phyloP scores from a whole-genome alignment of 192 early-diverging fungal genomes.

The Podila epigama region DNA sequence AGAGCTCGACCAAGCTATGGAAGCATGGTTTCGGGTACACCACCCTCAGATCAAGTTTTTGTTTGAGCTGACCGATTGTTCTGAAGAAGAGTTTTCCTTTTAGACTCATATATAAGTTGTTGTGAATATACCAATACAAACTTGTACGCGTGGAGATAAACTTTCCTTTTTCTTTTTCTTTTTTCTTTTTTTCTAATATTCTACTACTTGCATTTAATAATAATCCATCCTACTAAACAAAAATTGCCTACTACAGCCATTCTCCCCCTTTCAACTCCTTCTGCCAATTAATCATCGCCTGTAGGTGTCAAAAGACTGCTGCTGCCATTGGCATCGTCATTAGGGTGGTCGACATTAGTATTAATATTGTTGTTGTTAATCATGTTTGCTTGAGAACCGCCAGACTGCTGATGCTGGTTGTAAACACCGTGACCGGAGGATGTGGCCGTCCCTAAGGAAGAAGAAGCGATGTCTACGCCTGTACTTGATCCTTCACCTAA shows the following conservation, averaged over 20 bases:
- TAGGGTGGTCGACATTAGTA: conserved; percentile 1
- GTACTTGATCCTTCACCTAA: neutral
- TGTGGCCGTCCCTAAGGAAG: too few species aligned
- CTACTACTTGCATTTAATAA: too few species aligned
- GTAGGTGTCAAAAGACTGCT: neutral
- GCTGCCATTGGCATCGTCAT: neutral
- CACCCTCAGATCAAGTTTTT: conserved; percentile 4
- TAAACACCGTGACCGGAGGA: too few species aligned
- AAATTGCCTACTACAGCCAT: too few species aligned
- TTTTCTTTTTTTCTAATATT: neutral
- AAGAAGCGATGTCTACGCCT: neutral
- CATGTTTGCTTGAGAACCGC: neutral
- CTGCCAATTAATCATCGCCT: neutral
- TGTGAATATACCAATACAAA: neutral
- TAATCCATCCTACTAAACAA: too few species aligned
- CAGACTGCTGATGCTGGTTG: too few species aligned
- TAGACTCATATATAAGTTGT: too few species aligned
- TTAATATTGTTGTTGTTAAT: neutral
- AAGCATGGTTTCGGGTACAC: conserved; percentile 9
- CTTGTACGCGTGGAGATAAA: too few species aligned
- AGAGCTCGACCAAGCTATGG: conserved; percentile 11
- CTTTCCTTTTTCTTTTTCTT: neutral
- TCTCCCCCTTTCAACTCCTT: too few species aligned
- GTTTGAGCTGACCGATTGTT: conserved; percentile 33
- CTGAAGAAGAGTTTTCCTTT: conserved; percentile 35